These are phyloP conservation scores for Yamadazyma ubonensis DNA, from an alignment of 805 yeast genomes.

Conservation along the genomic window DNA sequence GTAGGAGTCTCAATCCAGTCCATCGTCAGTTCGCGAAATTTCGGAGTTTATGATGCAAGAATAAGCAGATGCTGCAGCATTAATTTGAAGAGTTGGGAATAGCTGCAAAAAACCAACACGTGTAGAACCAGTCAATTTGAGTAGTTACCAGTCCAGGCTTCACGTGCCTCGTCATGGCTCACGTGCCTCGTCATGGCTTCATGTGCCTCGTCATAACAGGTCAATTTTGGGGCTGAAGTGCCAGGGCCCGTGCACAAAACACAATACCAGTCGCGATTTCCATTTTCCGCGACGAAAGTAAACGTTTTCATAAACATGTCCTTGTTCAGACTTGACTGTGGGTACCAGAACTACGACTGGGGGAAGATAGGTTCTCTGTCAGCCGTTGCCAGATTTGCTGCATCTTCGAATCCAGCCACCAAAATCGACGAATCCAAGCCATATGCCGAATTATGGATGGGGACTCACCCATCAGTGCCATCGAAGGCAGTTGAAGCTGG, in stretches of 20 bases:
- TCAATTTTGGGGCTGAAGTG: too few relatives aligned
- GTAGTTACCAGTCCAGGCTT: too few relatives aligned
- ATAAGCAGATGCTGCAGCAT: too few relatives aligned
- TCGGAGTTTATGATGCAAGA: too few relatives aligned
- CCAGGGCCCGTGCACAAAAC: background rate
- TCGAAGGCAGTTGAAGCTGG: conserved; percentile 51
- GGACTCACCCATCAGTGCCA: conserved; percentile 93
- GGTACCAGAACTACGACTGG: conserved; percentile 83
- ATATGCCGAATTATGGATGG: conserved; percentile 99
- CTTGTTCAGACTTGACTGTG: conserved; percentile 47
- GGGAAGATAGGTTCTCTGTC: conserved; percentile 82
- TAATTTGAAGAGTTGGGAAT: too few relatives aligned
- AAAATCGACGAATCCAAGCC: conserved; percentile 72
- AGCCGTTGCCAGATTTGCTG: conserved; percentile 87
- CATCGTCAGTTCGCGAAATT: background rate
- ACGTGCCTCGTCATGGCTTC: too few relatives aligned
- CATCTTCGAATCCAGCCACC: conserved; percentile 60
- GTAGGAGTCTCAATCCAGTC: conserved; percentile 44
- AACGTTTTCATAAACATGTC: conserved; percentile 10
- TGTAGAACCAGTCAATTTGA: too few relatives aligned
- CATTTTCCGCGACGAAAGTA: conserved; percentile 1
- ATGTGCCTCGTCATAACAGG: too few relatives aligned
- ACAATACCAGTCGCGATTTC: background rate
- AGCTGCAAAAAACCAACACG: too few relatives aligned
- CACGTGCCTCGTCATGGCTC: too few relatives aligned